phyloP scores from a whole-genome alignment of 129 eudicot genomes.

The Chrysanthemum seticuspe region DNA sequence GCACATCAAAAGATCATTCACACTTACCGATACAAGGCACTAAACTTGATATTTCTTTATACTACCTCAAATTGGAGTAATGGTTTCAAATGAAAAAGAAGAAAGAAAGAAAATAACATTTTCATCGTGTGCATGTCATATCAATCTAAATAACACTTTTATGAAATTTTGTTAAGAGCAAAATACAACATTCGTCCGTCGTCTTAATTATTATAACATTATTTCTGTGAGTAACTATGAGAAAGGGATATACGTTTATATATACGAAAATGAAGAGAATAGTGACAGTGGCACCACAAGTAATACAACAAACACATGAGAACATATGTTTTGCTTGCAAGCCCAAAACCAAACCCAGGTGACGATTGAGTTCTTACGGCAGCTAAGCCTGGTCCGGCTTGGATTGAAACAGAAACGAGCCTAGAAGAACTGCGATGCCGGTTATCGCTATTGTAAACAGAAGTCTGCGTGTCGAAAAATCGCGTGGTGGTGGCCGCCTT shows the following conservation, averaged over 20 bases:
- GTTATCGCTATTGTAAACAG: constrained; percentile 76
- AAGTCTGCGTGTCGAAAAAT: constrained; percentile 53
- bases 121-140: too few relatives aligned
- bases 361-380: background rate
- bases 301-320: constrained; percentile 4
- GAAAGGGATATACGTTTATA: background rate
- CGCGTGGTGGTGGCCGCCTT: constrained; percentile 28
- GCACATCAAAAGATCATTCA: too few relatives aligned
- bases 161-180: too few relatives aligned
- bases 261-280: constrained; percentile 7
- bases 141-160: too few relatives aligned
- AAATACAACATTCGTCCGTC: too few relatives aligned
- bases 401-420: constrained; percentile 52
- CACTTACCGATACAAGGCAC: too few relatives aligned
- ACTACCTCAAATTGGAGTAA: too few relatives aligned
- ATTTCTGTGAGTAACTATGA: too few relatives aligned
- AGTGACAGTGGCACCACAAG: background rate
- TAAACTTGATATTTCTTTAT: too few relatives aligned
- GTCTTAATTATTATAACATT: too few relatives aligned
- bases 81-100: too few relatives aligned
- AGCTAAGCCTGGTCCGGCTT: constrained; percentile 1
- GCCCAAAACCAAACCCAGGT: background rate
- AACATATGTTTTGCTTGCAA: constrained; percentile 12
- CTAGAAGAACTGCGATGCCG: constrained; percentile 76
- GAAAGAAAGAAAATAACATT: too few relatives aligned